These are phyloP conservation scores for Wickerhamomyces chaumierensis DNA, from an alignment of 805 yeast species.

Conservation along the genomic window DNA sequence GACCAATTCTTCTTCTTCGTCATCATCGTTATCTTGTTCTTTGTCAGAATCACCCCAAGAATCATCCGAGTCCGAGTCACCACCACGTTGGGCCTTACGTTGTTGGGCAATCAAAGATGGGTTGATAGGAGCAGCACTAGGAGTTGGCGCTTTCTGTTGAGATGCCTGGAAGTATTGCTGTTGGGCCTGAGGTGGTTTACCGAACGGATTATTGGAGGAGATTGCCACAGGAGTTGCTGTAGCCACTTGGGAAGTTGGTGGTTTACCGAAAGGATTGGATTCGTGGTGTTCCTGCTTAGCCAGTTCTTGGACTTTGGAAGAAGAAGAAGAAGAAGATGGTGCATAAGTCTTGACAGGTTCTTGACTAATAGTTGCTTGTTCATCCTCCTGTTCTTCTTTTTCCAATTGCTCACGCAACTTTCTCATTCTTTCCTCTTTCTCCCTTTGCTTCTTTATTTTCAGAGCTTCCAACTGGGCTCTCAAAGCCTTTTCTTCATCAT, in stretches of 20 bases:
- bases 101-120: constrained; percentile 55
- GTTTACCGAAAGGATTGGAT: constrained; percentile 18
- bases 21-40: constrained; percentile 20
- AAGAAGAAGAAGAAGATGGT: constrained; percentile 11
- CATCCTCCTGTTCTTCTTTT: constrained; percentile 34
- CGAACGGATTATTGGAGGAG: constrained; percentile 43
- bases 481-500: constrained; percentile 36
- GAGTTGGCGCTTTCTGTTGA: constrained; percentile 1
- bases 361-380: constrained; percentile 23
- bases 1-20: constrained; percentile 23
- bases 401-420: constrained; percentile 49
- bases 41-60: constrained; percentile 19
- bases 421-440: constrained; percentile 50
- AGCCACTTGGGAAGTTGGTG: constrained; percentile 1
- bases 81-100: constrained; percentile 56
- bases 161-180: constrained; percentile 12
- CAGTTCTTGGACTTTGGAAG: constrained; percentile 1
- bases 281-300: constrained; percentile 9
- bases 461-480: constrained; percentile 29
- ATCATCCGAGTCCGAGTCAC: constrained; percentile 23
- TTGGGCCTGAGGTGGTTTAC: constrained; percentile 25
- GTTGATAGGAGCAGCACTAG: constrained; percentile 28
- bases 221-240: constrained; percentile 4
- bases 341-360: constrained; percentile 11
- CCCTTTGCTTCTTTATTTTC: constrained; percentile 40